Evolutionary conservation across 306 rosid genomes (phyloP), one percentile per base, ranked within the genome.

Genomic region (Citrullus amarus): DNA sequence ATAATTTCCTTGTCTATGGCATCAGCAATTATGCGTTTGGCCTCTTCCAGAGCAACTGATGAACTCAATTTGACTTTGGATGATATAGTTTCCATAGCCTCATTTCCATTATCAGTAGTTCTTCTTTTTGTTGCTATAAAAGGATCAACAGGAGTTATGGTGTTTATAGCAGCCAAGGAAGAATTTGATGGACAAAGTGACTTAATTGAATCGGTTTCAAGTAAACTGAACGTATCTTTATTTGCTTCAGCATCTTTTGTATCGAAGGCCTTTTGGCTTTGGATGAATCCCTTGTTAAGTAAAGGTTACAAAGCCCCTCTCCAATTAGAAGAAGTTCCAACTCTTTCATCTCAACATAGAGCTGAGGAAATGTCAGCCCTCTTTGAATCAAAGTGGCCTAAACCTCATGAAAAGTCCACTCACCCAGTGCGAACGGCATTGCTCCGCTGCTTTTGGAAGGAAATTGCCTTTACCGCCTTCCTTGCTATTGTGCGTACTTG

Each of bases 281-380:
- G 98, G 98, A 83, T 95, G 86, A 95, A 95, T 81, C 98, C 98
- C 8, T 82, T 95, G 80, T 81, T 95, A 80, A 81, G 84, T 17
- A 88, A 91, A 86, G 99, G 99, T 58, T 91, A 95, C 79, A 58
- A 79, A 25, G 55, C 90, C 1, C 93, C 97, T 0, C 84, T 95
- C 30, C 88, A 81, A 46, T 76, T 92, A 13, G 96, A 92, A 48
- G 88, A 95, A 8, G 78, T 95, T 63, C 99, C 99, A 3, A n/a
- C 55, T 0, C 97, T 95, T 81, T 86, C 97, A 0, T 92, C 93
- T 0, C 84, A 86, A 22, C 97, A 95, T 59, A 87, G 84, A 79
- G 99, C 99, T 25, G 97, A 95, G 78, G 86, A 75, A 81, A 89
- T 95, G 93, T 90, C 92, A 0, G 81, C 28, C 6, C 58, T 92